Percentiles rank a stretch among this genome's conserved stretches.
Evolutionary conservation across 1,139 yeast species (phyloP).

Genomic region (Yamadazyma atlantica): DNA sequence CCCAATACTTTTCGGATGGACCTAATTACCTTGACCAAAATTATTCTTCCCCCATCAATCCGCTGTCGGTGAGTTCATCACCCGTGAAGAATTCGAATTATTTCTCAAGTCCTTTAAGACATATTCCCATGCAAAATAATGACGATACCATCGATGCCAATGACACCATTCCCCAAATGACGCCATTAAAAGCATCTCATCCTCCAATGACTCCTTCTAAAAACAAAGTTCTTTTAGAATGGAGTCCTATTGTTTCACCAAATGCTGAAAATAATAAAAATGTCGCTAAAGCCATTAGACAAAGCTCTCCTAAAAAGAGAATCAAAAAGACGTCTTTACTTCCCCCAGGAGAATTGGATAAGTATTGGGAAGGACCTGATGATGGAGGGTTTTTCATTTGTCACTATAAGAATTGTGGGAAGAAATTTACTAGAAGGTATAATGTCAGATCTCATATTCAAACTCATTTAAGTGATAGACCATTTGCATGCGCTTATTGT

Average conservation of each 20-base stretch:
- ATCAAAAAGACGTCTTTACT: constrained; percentile 67
- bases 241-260: constrained; percentile 58
- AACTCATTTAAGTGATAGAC: constrained; percentile 93
- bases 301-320: constrained; percentile 42
- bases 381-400: constrained; percentile 70
- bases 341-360: constrained; percentile 89
- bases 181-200: constrained; percentile 34
- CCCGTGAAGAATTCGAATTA: constrained; percentile 26
- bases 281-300: constrained; percentile 39
- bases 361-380: constrained; percentile 79
- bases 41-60: constrained; percentile 32
- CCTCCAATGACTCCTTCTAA: constrained; percentile 38
- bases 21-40: constrained; percentile 11
- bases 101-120: constrained; percentile 27
- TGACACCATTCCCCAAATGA: constrained; percentile 41
- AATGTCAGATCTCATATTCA: constrained; percentile 97
- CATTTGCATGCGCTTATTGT: constrained; percentile 64
- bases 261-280: constrained; percentile 38
- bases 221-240: constrained; percentile 42
- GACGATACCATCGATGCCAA: constrained; percentile 40
- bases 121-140: constrained; percentile 16
- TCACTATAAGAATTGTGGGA: constrained; percentile 75
- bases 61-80: constrained; percentile 27
- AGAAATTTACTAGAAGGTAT: constrained; percentile 82
- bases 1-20: constrained; percentile 41